Base-by-base conservation (phyloP, 495 filamentous ascomycete species). In the Podospora pseudocomata region DNA sequence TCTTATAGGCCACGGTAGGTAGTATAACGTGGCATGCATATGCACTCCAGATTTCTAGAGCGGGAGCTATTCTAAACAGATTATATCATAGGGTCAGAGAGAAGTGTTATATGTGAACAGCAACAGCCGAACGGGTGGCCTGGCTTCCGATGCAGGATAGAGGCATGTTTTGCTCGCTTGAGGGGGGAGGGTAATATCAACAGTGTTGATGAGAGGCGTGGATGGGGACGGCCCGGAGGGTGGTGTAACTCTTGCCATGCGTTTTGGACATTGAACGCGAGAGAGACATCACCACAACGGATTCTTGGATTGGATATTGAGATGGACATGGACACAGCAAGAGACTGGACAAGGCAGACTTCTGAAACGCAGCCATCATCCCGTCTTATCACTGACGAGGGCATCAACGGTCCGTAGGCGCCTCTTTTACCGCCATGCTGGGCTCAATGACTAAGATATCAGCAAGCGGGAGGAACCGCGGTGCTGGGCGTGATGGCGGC, bases 41-140 rank as follows among this genome's bases (percentile, higher is more conserved):
- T 68, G 66, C 60, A 64, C 66, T 64, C 60, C 60, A 63, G 66
- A 63, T 68, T 66, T 34, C 23, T 44, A n/a, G 53, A 39, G 18
- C 26, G 58, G 57, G 60, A 68, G 44, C 27, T 68, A 68, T 68
- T 64, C 60, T 64, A 63, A 23, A 57, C 18, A 16, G 5, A 28
- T 39, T 39, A 11, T 39, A 39, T 11, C 34, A 5, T 11, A 39
- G 3, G 1, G 11, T 5, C 34, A 39, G 34, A 5, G 34, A 39
- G 34, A 39, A 11, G 34, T 5, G 34, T 6, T 39, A 39, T 49
- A 20, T 27, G 28, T 19, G 44, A 55, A 23, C 27, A 64, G 23
- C 30, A 59, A 49, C 54, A 58, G 28, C 49, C 34, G 34, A 39
- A 39, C 66, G 66, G 66, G 53, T 53, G 23, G 4, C 32, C 53